Evolutionary conservation across 1,284 basidiomycete species (phyloP).

Genomic region (Amylostereum areolatum): DNA sequence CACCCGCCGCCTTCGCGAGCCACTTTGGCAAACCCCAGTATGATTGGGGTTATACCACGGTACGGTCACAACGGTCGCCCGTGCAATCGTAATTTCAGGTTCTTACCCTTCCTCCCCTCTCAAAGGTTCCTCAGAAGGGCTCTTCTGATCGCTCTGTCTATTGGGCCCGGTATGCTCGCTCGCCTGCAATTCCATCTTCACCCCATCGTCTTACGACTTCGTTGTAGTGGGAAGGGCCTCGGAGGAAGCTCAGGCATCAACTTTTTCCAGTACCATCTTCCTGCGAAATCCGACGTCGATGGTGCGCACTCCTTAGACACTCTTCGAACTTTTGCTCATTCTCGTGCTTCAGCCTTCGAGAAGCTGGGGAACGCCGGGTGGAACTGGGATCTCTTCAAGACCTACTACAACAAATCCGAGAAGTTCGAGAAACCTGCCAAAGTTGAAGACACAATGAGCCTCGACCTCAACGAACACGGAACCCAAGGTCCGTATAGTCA

Average conservation of each 20-base stretch:
- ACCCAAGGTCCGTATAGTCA: not conserved
- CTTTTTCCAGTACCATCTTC: slow-evolving; percentile 21
- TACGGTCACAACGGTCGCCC: not conserved
- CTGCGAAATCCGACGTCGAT: slow-evolving; percentile 24
- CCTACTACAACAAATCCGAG: slow-evolving; percentile 25
- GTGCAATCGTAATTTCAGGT: not conserved
- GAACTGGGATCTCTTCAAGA: slow-evolving; percentile 35
- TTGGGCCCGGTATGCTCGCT: not conserved
- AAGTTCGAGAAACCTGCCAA: slow-evolving; percentile 17
- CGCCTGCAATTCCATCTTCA: not conserved
- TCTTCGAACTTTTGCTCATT: not conserved
- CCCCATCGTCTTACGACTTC: not conserved
- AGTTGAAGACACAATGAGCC: not conserved
- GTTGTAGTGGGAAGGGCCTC: slow-evolving; percentile 19
- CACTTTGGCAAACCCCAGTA: slow-evolving; percentile 15
- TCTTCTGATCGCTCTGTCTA: not conserved
- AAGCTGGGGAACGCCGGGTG: slow-evolving; percentile 32
- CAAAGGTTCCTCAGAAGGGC: slow-evolving; percentile 8
- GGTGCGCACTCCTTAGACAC: slow-evolving; percentile 12
- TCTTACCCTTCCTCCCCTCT: not conserved
- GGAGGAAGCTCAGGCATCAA: slow-evolving; percentile 18
- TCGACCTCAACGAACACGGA: slow-evolving; percentile 6
- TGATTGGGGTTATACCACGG: slow-evolving; percentile 20
- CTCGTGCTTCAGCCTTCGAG: slow-evolving; percentile 17
- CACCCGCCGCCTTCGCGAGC: not conserved